Percentiles rank a stretch among this genome's conserved stretches.
Conservation (phyloP, 768 basidiomycete genomes). For the Suillus fuscotomentosus region DNA sequence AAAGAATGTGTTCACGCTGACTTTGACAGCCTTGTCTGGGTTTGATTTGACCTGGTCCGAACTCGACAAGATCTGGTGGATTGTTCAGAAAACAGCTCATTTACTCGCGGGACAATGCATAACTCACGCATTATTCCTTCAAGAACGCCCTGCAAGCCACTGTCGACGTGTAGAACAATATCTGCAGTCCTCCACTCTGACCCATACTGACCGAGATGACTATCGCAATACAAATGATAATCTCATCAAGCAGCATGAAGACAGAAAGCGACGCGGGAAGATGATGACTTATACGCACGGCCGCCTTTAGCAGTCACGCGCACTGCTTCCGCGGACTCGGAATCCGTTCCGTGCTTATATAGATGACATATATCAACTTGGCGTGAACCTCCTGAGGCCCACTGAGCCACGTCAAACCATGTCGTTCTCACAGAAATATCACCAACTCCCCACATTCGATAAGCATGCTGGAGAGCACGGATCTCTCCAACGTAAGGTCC, state of each 20-base stretch:
- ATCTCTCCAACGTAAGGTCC: not conserved
- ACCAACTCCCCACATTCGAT: constrained; percentile 23
- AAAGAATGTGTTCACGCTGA: not conserved
- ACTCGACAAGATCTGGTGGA: not conserved
- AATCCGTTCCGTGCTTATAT: too few species aligned
- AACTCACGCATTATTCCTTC: not conserved
- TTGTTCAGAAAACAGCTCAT: not conserved
- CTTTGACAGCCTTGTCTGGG: too few species aligned
- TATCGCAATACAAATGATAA: not conserved
- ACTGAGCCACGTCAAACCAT: constrained; percentile 8
- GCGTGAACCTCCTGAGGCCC: not conserved
- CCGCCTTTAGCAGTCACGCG: too few species aligned
- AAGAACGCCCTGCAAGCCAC: not conserved
- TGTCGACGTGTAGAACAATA: not conserved
- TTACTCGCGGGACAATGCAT: not conserved
- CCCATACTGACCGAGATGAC: not conserved
- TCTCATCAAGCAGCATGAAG: not conserved
- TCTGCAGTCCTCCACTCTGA: not conserved
- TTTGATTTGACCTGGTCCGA: not conserved
- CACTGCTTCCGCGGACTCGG: too few species aligned
- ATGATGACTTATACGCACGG: too few species aligned
- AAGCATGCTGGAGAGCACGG: constrained; percentile 9
- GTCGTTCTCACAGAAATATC: constrained; percentile 23
- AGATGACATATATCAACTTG: not conserved
- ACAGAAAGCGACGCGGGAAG: too few species aligned